phyloP scores from a whole-genome alignment of 2,329 filamentous ascomycete genomes.

The Nectriaceae sp. region DNA sequence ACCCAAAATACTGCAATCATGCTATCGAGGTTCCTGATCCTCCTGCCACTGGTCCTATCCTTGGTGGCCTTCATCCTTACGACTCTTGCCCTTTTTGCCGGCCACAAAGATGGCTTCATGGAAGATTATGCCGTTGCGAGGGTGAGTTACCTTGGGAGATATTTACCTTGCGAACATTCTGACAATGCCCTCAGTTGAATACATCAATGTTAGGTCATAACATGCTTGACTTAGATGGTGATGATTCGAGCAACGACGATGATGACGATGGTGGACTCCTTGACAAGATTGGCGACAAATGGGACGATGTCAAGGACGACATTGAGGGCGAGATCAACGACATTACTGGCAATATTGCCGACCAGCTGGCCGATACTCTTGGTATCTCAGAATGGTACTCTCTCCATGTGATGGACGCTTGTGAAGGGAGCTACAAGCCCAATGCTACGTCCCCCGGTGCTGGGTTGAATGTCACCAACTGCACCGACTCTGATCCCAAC shows the following conservation, averaged over 20 bases:
- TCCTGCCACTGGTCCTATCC: conserved; percentile 40
- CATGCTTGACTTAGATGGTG: conserved; percentile 23
- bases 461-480: conserved; percentile 47
- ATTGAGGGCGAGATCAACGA: conserved; percentile 42
- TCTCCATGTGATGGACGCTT: conserved; percentile 49
- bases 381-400: conserved; percentile 55
- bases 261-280: conserved; percentile 28
- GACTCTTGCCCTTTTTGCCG: conserved; percentile 42
- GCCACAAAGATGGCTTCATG: conserved; percentile 43
- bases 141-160: conserved; percentile 26
- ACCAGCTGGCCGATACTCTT: conserved; percentile 42
- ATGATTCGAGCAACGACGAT: conserved; percentile 25
- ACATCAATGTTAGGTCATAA: conserved; percentile 41
- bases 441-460: conserved; percentile 40
- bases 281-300: conserved; percentile 29
- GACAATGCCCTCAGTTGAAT: conserved; percentile 41
- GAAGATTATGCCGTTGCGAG: conserved; percentile 45
- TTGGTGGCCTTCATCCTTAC: conserved; percentile 42
- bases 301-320: conserved; percentile 34
- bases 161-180: too few species aligned
- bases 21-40: conserved; percentile 31
- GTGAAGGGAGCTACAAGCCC: conserved; percentile 48
- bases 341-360: conserved; percentile 41
- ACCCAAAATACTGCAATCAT: conserved; percentile 13
- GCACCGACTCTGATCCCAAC: conserved; percentile 41